Evolutionary conservation across 2,329 filamentous ascomycete species (phyloP), one percentile per base, ranked within the genome.

Genomic region (Fusarium temperatum): DNA sequence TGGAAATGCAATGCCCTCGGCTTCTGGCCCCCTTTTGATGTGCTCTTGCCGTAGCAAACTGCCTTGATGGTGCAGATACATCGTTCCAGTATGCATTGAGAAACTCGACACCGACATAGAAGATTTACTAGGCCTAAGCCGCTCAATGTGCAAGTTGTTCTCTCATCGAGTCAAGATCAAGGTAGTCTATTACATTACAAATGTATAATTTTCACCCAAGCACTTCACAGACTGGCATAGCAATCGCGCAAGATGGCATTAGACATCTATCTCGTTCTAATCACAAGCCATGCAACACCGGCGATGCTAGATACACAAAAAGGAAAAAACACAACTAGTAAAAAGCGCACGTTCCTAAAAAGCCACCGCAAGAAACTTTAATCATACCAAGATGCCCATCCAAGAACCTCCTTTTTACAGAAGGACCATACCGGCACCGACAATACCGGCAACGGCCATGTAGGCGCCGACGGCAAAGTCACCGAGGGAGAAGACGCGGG

Each of bases 391-490:
- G 61, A 69, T 56, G 51, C 58, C 64, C 58, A 60, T 55, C 53
- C 44, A 60, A 63, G n/a, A 54, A n/a, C 38, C 57, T 47, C 57
- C 24, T 39, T 56, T 74, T 85, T 88, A 90, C 81, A 90, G 78
- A 69, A 85, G 79, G 66, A 90, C 78, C 87, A 90, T 88, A 66
- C 82, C 84, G 44, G 85, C 88, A 77, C 88, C 88, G 20, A 85
- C 84, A 56, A 81, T 84, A 80, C 87, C 84, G 41, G 88, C 87
- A n/a, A 87, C 85, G 28, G 86, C 76, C 67, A 87, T 80, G 81
- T 89, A 89, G 69, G 87, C 77, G 59, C 87, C 86, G 53, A 89
- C 75, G 50, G 83, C 85, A 66, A 87, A 77, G 73, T 86, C 84
- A 56, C 87, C 87, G 45, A 89, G 59, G 56, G 82, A 81, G 76